phyloP scores from a whole-genome alignment of 2,329 filamentous ascomycete species.

The Mycocentrospora acerina region DNA sequence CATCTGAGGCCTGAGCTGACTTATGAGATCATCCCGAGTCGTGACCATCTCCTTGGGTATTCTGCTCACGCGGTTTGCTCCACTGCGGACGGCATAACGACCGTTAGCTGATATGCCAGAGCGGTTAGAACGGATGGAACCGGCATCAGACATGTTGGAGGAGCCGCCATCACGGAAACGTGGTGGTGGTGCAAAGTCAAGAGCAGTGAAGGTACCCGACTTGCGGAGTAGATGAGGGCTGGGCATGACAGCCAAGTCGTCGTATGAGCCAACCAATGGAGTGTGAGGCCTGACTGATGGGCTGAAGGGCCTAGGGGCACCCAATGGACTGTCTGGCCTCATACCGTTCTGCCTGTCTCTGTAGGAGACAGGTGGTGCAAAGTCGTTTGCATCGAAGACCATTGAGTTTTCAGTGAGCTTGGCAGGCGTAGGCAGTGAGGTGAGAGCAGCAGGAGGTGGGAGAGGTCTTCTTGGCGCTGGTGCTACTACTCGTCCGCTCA shows the following conservation, averaged over 20 bases:
- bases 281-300: slow-evolving; percentile 71
- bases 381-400: slow-evolving; percentile 75
- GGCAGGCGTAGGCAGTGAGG: slow-evolving; percentile 79
- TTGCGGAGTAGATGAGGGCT: slow-evolving; percentile 81
- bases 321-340: slow-evolving; percentile 60
- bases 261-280: slow-evolving; percentile 81
- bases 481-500: slow-evolving; percentile 38
- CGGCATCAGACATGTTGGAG: slow-evolving; percentile 46
- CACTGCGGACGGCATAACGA: slow-evolving; percentile 70
- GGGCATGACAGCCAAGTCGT: slow-evolving; percentile 81
- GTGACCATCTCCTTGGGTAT: slow-evolving; percentile 81
- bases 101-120: slow-evolving; percentile 74
- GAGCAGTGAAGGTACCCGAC: slow-evolving; percentile 72
- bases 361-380: slow-evolving; percentile 71
- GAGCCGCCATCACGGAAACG: slow-evolving; percentile 60
- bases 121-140: slow-evolving; percentile 65
- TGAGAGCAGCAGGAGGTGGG: slow-evolving; percentile 73
- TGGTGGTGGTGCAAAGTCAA: slow-evolving; percentile 79
- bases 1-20: slow-evolving; percentile 60
- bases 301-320: slow-evolving; percentile 67
- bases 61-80: slow-evolving; percentile 83
- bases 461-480: slow-evolving; percentile 56
- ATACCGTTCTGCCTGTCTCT: slow-evolving; percentile 68
- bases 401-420: slow-evolving; percentile 77
- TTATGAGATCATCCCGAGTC: slow-evolving; percentile 66